A percentile compares a stretch with the other conserved stretches of the same genome.
These are phyloP conservation scores for Arthrinium puccinioides DNA, from an alignment of 2,329 filamentous ascomycete genomes.

Conservation along the genomic window DNA sequence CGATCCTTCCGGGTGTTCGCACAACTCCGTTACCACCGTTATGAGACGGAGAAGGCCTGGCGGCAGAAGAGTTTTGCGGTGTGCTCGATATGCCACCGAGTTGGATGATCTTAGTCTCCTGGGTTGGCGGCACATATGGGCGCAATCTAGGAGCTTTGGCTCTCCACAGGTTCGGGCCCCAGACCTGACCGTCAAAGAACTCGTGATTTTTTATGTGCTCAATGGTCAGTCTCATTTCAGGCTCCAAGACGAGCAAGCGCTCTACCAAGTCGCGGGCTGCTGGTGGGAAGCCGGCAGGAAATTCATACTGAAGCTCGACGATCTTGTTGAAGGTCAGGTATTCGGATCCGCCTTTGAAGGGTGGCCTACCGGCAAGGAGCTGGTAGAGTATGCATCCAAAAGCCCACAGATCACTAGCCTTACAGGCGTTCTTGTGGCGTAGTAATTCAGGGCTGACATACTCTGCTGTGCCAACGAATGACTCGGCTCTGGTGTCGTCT, in stretches of 20 bases:
- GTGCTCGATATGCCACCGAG: conserved; percentile 39
- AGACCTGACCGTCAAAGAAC: conserved; percentile 83
- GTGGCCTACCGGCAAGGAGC: conserved; percentile 86
- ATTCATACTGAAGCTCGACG: conserved; percentile 87
- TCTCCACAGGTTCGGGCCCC: conserved; percentile 82
- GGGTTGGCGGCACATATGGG: conserved; percentile 69
- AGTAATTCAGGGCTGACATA: conserved; percentile 97
- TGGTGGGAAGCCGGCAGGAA: conserved; percentile 79
- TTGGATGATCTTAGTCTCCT: conserved; percentile 69
- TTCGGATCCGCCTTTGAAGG: conserved; percentile 93
- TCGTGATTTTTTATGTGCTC: conserved; percentile 96
- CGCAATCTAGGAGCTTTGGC: conserved; percentile 82
- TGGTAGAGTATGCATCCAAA: conserved; percentile 98
- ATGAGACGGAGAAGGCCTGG: too few species aligned
- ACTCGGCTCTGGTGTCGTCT: conserved; percentile 73
- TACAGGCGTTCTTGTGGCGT: conserved; percentile 94
- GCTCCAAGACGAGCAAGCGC: conserved; percentile 82
- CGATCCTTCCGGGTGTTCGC: conserved; percentile 68
- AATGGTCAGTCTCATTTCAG: conserved; percentile 73
- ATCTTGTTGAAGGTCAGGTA: conserved; percentile 99
- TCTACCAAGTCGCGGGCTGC: conserved; percentile 86
- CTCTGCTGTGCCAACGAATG: conserved; percentile 95
- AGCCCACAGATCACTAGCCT: conserved; percentile 95
- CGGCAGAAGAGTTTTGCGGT: conserved; percentile 26
- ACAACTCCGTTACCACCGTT: conserved; percentile 36